These are phyloP conservation scores for Copromyces sp. DNA, from an alignment of 495 filamentous ascomycete genomes.

Conservation along the genomic window DNA sequence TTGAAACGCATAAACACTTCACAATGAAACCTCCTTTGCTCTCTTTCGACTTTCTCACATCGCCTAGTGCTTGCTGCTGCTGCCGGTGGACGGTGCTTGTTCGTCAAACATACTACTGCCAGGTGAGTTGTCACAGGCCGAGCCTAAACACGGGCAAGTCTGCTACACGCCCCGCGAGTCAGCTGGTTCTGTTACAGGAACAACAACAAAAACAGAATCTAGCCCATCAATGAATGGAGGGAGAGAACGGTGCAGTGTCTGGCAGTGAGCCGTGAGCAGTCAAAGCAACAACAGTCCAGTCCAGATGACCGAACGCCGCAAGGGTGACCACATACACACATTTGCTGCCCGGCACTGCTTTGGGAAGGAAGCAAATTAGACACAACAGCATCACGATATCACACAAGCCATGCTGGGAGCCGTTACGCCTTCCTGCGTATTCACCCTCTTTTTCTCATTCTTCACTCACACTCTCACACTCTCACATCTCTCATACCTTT, in stretches of 20 bases:
- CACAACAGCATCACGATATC: slow-evolving; percentile 12
- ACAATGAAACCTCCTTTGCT: neutral
- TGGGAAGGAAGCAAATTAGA: slow-evolving; percentile 2
- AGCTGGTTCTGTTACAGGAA: neutral
- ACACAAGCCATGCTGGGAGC: slow-evolving; percentile 13
- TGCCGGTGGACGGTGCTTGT: neutral
- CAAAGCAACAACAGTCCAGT: slow-evolving; percentile 4
- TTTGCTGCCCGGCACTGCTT: neutral
- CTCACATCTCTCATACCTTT: neutral
- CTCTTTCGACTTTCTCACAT: neutral
- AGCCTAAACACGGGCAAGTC: neutral
- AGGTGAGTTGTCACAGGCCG: neutral
- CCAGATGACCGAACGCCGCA: neutral
- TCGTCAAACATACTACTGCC: slow-evolving; percentile 1
- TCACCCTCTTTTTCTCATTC: neutral
- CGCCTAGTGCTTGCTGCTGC: neutral
- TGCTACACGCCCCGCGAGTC: neutral
- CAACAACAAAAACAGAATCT: neutral
- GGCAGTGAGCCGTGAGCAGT: neutral
- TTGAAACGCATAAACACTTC: neutral
- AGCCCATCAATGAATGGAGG: neutral
- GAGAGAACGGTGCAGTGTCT: neutral
- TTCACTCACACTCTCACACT: neutral
- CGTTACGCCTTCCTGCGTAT: neutral
- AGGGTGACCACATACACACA: neutral